phyloP scores from a whole-genome alignment of 192 early-diverging fungal species.

The Neocallimastix lanati region DNA sequence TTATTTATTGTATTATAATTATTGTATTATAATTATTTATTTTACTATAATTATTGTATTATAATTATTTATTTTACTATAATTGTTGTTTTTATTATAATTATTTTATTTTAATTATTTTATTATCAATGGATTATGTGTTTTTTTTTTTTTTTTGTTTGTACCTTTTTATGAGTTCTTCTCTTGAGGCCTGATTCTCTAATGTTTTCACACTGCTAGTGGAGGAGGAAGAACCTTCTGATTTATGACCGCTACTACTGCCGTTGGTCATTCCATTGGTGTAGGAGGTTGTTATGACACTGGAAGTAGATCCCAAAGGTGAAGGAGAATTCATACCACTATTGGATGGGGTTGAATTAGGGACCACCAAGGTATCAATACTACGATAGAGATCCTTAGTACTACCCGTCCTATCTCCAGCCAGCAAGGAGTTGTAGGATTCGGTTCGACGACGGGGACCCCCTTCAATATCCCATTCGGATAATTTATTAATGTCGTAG shows the following conservation, averaged over 20 bases:
- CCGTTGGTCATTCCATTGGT: no score
- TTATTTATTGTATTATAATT: no score
- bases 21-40: no score
- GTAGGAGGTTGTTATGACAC: no score
- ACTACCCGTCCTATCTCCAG: no score
- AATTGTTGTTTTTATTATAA: no score
- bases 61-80: no score
- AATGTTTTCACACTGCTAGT: neutral
- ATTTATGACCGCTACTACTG: neutral
- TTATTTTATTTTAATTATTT: no score
- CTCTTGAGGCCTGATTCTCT: neutral
- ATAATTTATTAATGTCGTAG: slow-evolving; percentile 13
- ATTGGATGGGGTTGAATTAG: neutral
- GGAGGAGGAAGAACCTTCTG: neutral
- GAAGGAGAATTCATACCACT: neutral
- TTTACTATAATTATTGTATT: no score
- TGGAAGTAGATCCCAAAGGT: slow-evolving; percentile 8
- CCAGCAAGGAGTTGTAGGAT: neutral
- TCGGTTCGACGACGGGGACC: neutral
- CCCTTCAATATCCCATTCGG: slow-evolving; percentile 15
- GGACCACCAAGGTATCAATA: neutral
- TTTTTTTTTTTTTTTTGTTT: no score
- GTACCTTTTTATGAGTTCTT: neutral
- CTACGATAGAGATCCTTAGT: neutral
- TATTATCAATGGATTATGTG: no score